A percentile compares a stretch with the other conserved stretches of the same genome.
Conservation (phyloP, 1,284 basidiomycete species). For the Pterulicium gracile region DNA sequence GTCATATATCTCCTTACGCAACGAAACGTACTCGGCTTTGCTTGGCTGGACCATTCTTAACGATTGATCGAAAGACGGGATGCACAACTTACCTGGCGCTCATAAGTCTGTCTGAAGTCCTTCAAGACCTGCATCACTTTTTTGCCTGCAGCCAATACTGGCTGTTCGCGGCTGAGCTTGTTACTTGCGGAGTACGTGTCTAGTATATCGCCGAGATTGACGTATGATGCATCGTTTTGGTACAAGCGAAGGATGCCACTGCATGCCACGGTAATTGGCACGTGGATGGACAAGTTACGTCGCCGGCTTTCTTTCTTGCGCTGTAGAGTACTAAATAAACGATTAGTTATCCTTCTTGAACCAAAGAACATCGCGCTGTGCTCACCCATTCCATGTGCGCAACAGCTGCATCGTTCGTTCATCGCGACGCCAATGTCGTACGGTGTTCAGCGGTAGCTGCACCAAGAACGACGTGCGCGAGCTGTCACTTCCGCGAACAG, state of each 20-base stretch:
- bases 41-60: conserved; percentile 24
- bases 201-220: conserved; percentile 89
- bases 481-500: conserved; percentile 89
- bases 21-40: conserved; percentile 60
- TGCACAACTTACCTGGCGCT: conserved; percentile 33
- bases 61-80: conserved; percentile 2
- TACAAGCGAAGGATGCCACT: conserved; percentile 80
- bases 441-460: conserved; percentile 80
- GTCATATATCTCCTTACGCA: conserved; percentile 86
- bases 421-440: conserved; percentile 77
- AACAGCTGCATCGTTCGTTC: conserved; percentile 90
- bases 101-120: conserved; percentile 43
- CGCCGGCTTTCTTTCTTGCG: conserved; percentile 92
- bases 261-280: conserved; percentile 83
- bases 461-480: conserved; percentile 85
- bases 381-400: conserved; percentile 86
- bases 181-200: conserved; percentile 79
- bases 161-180: conserved; percentile 83
- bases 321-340: conserved; percentile 51
- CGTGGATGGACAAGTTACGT: conserved; percentile 85
- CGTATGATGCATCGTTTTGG: conserved; percentile 87
- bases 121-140: conserved; percentile 65
- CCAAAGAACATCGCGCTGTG: conserved; percentile 8
- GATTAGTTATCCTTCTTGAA: conserved; percentile 9
- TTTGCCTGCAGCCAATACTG: conserved; percentile 76